Conservation (phyloP, 2,329 filamentous ascomycete species). For the Dryadomyces quercivorus region DNA sequence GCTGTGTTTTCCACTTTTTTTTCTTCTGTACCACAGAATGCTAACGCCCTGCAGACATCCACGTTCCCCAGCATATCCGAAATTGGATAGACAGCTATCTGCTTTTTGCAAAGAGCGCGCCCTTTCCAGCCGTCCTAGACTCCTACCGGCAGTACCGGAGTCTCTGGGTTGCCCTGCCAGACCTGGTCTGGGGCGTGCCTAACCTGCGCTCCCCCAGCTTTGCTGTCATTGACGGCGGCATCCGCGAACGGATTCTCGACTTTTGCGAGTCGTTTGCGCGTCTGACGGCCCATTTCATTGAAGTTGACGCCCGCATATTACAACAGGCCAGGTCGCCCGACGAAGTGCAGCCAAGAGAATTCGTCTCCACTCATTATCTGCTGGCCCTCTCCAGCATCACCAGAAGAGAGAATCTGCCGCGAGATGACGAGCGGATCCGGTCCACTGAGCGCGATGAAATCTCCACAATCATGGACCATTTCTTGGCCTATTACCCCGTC, state of each 20-base stretch:
- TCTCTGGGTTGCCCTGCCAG: conserved; percentile 42
- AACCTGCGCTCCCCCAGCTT: conserved; percentile 7
- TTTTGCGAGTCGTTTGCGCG: conserved; percentile 32
- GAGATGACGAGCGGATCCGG: conserved; percentile 16
- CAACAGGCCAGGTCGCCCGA: conserved; percentile 14
- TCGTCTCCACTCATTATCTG: conserved; percentile 34
- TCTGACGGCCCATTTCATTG: conserved; percentile 39
- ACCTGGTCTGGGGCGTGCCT: conserved; percentile 26
- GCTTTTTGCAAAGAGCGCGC: conserved; percentile 22
- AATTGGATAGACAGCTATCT: conserved; percentile 40
- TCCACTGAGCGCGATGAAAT: conserved; percentile 18
- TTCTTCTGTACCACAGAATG: conserved; percentile 7
- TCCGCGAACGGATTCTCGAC: conserved; percentile 21
- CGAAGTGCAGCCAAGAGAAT: conserved; percentile 22
- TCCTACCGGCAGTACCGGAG: conserved; percentile 29
- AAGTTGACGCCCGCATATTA: conserved; percentile 32
- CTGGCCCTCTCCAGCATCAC: conserved; percentile 27
- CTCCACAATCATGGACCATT: conserved; percentile 28
- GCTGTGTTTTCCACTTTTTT: background rate
- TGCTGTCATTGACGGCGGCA: conserved; percentile 8
- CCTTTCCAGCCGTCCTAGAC: conserved; percentile 24
- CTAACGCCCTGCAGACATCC: conserved; percentile 26
- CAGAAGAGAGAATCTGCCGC: conserved; percentile 10
- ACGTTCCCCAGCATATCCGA: conserved; percentile 30
- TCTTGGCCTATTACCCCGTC: conserved; percentile 22